A percentile compares a stretch with the other conserved stretches of the same genome.
Conservation (phyloP, 352 stramenopile genomes). For the Phytopythium cucurbitacearum region DNA sequence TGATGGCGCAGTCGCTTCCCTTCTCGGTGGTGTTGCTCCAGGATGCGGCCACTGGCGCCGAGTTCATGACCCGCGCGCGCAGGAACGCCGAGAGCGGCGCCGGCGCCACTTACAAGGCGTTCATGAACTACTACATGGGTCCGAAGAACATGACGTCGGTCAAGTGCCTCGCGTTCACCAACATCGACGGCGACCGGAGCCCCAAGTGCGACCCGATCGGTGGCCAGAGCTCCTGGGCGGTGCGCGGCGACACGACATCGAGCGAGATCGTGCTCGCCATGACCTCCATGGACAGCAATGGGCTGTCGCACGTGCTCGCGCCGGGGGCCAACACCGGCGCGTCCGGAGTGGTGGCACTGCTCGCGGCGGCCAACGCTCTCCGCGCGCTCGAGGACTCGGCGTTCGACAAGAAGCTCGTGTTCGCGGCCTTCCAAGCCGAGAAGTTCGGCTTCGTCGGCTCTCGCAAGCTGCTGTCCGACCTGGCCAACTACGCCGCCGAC, state of each 20-base stretch:
- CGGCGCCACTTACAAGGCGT: constrained; percentile 63
- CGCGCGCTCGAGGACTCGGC: constrained; percentile 54
- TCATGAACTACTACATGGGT: constrained; percentile 86
- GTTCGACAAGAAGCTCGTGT: constrained; percentile 75
- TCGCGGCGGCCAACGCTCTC: constrained; percentile 65
- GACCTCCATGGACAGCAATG: constrained; percentile 72
- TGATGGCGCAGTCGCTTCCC: constrained; percentile 35
- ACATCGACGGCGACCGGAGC: constrained; percentile 58
- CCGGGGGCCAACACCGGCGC: constrained; percentile 72
- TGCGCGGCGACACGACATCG: constrained; percentile 46
- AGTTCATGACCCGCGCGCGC: constrained; percentile 49
- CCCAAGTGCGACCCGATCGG: constrained; percentile 79
- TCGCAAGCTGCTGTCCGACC: constrained; percentile 65
- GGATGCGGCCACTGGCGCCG: constrained; percentile 22
- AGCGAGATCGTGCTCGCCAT: constrained; percentile 68
- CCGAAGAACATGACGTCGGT: constrained; percentile 66
- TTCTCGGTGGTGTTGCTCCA: constrained; percentile 72
- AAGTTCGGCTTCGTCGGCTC: constrained; percentile 83
- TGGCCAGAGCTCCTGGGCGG: constrained; percentile 66
- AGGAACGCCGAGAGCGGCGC: constrained; percentile 42
- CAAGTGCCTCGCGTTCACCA: constrained; percentile 69
- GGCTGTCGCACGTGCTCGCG: constrained; percentile 63
- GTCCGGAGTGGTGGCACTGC: constrained; percentile 69
- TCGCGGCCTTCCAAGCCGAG: constrained; percentile 77
- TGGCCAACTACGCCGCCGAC: constrained; percentile 50